Evolutionary conservation across 805 yeast species (phyloP).

Genomic region (Kluyveromyces nonfermentans): DNA sequence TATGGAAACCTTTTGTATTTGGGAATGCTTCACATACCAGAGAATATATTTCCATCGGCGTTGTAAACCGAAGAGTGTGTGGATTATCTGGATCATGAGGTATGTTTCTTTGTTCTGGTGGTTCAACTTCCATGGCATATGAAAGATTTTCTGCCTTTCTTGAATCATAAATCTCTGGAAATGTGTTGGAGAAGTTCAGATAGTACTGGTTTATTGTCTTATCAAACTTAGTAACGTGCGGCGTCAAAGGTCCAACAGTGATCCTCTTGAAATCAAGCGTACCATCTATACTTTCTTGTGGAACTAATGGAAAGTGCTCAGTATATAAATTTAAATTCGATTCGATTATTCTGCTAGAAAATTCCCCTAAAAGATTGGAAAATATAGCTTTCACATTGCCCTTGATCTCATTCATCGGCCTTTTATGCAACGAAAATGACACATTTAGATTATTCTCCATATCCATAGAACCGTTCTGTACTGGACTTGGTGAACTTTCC

Average conservation of each 20-base stretch:
- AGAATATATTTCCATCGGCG: slow-evolving; percentile 74
- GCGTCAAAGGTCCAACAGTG: slow-evolving; percentile 6
- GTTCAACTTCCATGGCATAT: slow-evolving; percentile 19
- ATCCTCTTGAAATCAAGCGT: slow-evolving; percentile 18
- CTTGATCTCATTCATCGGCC: neutral
- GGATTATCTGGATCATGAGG: slow-evolving; percentile 22
- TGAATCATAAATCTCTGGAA: slow-evolving; percentile 46
- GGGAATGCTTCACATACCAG: slow-evolving; percentile 68
- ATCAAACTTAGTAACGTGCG: slow-evolving; percentile 33
- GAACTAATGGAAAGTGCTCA: slow-evolving; percentile 25
- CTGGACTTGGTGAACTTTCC: slow-evolving; percentile 1
- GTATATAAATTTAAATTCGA: slow-evolving; percentile 20
- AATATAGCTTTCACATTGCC: slow-evolving; percentile 8
- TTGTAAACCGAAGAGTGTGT: slow-evolving; percentile 36
- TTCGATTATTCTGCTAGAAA: slow-evolving; percentile 18
- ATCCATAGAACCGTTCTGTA: neutral
- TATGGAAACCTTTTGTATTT: slow-evolving; percentile 86
- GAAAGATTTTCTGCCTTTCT: slow-evolving; percentile 14
- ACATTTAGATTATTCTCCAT: neutral
- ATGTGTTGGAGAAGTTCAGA: slow-evolving; percentile 44
- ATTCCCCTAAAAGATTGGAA: slow-evolving; percentile 21
- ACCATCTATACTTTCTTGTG: slow-evolving; percentile 12
- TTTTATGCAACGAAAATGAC: neutral
- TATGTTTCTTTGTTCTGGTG: slow-evolving; percentile 14
- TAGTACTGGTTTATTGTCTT: slow-evolving; percentile 57